Evolutionary conservation across 2,329 filamentous ascomycete species (phyloP), one percentile per base, ranked within the genome.

Genomic region (Beauveria sp.): DNA sequence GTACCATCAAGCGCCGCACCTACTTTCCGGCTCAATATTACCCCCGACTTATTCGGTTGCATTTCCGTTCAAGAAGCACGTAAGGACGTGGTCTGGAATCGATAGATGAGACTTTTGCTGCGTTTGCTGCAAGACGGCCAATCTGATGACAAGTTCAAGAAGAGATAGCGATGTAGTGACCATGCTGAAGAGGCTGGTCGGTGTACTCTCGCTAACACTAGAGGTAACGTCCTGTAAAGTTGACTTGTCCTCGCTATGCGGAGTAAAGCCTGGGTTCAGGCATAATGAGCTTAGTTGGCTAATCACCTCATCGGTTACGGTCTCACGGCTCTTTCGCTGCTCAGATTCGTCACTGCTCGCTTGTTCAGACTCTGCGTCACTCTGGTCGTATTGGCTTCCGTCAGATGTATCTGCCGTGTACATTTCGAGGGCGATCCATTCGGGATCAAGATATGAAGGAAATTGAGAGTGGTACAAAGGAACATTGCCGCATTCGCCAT

Each of bases 341-440:
- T 66, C 63, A 2, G 79, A 78, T 24, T 83, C 81, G 0, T 79
- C 69, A 4, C 82, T 83, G 1, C 80, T 77, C 0, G 69, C 66
- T 14, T 70, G 71, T 8, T 59, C 41, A 28, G 43, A 1, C 53
- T 61, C 40, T 16, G 57, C 7, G n/a, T 68, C 67, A 2, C 68
- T 65, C 3, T 54, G 68, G 2, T 80, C 82, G 5, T 90, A 86
- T 18, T 84, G 82, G 7, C 24, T 44, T 2, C 40, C 50, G 22
- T 54, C 41, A 18, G 50, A 20, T 37, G 22, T 14, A 30, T 61
- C 43, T 30, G 30, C 51, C 8, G 51, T 14, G 70, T 88, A 94
- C 1, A 96, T 90, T 70, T 96, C 91, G 18, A 97, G 84, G 0
- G 92, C 92, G 65, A 96, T 84, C 92, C 92, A 97, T 72, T 96